Evolutionary conservation across 2,329 filamentous ascomycete genomes (phyloP).

Genomic region (Fusarium praegraminearum): DNA sequence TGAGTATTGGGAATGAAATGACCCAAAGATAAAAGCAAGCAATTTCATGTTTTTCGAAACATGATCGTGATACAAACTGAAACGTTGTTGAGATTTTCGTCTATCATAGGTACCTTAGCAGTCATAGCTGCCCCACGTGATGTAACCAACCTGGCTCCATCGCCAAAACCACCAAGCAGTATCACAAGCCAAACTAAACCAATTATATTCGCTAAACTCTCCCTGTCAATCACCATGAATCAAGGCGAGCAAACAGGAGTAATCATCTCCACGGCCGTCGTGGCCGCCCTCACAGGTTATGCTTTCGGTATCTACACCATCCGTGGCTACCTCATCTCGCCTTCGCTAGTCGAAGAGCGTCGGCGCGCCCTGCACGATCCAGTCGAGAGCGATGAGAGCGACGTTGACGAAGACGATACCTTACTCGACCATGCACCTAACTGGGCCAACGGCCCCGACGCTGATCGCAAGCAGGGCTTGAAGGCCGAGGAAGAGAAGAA

Average conservation of each 20-base stretch:
- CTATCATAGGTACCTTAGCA: not conserved
- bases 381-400: slow-evolving; percentile 76
- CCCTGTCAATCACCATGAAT: slow-evolving; percentile 51
- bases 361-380: slow-evolving; percentile 68
- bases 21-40: not conserved
- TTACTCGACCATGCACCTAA: slow-evolving; percentile 75
- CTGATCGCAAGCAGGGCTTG: slow-evolving; percentile 69
- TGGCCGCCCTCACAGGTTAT: slow-evolving; percentile 82
- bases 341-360: slow-evolving; percentile 67
- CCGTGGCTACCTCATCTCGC: slow-evolving; percentile 69
- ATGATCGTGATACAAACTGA: not conserved
- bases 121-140: slow-evolving; percentile 36
- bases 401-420: slow-evolving; percentile 70
- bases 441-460: slow-evolving; percentile 72
- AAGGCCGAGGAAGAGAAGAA: slow-evolving; percentile 57
- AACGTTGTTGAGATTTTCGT: not conserved
- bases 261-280: slow-evolving; percentile 78
- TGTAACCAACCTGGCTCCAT: slow-evolving; percentile 35
- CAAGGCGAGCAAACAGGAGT: slow-evolving; percentile 64
- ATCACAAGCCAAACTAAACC: slow-evolving; percentile 12
- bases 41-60: not conserved
- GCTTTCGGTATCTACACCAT: slow-evolving; percentile 82
- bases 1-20: not conserved
- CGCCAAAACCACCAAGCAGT: slow-evolving; percentile 14
- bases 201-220: not conserved